A percentile compares a stretch with the other conserved stretches of the same genome.
Conservation (phyloP, 352 stramenopile genomes). For the Phytophthora melonis region DNA sequence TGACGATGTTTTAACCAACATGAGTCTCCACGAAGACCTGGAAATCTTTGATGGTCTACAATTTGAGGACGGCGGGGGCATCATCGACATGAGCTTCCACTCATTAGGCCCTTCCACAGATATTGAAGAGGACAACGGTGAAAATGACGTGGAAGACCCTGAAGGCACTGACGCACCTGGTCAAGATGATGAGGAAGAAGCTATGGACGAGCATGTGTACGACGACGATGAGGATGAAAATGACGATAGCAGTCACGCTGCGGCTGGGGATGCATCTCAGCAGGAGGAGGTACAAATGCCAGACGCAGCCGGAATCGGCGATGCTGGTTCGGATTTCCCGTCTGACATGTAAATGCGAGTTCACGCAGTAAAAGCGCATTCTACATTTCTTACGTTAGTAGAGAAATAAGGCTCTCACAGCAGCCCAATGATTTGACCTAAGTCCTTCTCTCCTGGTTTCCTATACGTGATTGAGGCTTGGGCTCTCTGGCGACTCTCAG, state of each 20-base stretch:
- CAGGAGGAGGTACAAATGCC: conserved; percentile 18
- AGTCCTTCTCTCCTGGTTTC: conserved; percentile 76
- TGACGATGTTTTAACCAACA: conserved; percentile 71
- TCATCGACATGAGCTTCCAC: conserved; percentile 79
- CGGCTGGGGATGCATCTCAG: conserved; percentile 15
- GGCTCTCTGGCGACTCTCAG: conserved; percentile 63
- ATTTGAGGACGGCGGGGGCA: conserved; percentile 83
- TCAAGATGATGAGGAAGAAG: conserved; percentile 53
- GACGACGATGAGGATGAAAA: conserved; percentile 77
- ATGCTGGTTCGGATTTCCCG: conserved; percentile 27
- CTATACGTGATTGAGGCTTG: conserved; percentile 63
- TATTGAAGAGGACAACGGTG: conserved; percentile 36
- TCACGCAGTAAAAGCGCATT: conserved; percentile 19
- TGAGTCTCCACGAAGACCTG: conserved; percentile 82
- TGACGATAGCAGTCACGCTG: conserved; percentile 32
- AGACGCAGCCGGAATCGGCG: conserved; percentile 2
- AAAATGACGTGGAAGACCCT: conserved; percentile 41
- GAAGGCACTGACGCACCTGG: conserved; percentile 50
- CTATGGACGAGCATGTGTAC: conserved; percentile 59
- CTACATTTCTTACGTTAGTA: conserved; percentile 24
- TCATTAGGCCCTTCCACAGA: conserved; percentile 28
- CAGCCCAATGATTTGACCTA: conserved; percentile 74
- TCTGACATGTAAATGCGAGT: conserved; percentile 35
- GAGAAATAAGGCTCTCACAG: conserved; percentile 47
- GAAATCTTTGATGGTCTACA: conserved; percentile 90